These are phyloP conservation scores for Xylariales sp. DNA, from an alignment of 2,329 filamentous ascomycete species.

Conservation along the genomic window DNA sequence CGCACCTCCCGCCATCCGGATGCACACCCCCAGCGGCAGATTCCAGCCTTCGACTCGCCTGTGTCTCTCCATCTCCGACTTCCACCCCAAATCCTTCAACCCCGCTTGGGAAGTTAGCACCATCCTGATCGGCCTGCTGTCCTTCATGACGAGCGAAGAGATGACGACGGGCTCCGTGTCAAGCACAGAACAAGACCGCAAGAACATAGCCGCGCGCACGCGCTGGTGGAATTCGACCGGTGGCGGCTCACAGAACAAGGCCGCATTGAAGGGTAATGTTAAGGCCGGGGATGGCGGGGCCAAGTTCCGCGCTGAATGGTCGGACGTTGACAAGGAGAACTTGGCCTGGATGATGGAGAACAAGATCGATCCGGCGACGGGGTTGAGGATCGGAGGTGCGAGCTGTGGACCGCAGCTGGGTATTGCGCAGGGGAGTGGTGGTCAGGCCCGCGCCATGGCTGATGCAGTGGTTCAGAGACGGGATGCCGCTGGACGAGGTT, in stretches of 20 bases:
- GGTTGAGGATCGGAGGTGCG: constrained; percentile 51
- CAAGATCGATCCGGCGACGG: constrained; percentile 72
- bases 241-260: constrained; percentile 65
- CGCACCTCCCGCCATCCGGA: constrained; percentile 92
- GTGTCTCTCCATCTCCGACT: constrained; percentile 94
- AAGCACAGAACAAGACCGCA: constrained; percentile 71
- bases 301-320: constrained; percentile 87
- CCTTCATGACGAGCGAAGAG: constrained; percentile 98
- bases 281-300: constrained; percentile 88
- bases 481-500: constrained; percentile 70
- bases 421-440: constrained; percentile 56
- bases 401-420: constrained; percentile 52
- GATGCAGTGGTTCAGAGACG: constrained; percentile 71
- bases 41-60: constrained; percentile 91
- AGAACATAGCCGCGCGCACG: constrained; percentile 69
- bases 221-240: constrained; percentile 98
- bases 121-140: constrained; percentile 87
- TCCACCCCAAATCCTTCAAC: constrained; percentile 97
- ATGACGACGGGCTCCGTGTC: constrained; percentile 93
- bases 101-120: constrained; percentile 98
- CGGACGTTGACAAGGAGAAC: constrained; percentile 84
- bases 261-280: constrained; percentile 67
- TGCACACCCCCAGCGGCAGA: constrained; percentile 95
- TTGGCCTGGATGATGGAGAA: constrained; percentile 86
- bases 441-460: constrained; percentile 67